phyloP scores from a whole-genome alignment of 306 rosid species.

The Cucurbita ficifolia region DNA sequence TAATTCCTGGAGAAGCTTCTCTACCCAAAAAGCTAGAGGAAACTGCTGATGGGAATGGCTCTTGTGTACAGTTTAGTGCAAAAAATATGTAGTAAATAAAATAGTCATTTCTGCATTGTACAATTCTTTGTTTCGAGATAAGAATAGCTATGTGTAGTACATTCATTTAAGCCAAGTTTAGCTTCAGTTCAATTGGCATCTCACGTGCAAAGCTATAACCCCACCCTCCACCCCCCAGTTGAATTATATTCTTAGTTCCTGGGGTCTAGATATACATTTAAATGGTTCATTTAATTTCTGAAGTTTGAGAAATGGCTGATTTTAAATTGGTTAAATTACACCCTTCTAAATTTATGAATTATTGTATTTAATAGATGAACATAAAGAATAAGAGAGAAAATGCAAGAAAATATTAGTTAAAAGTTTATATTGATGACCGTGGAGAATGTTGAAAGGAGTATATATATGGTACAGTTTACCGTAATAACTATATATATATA shows the following conservation, averaged over 20 bases:
- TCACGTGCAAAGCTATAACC: background rate
- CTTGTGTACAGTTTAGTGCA: conserved; percentile 49
- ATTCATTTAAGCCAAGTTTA: conserved; percentile 7
- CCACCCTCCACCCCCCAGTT: background rate
- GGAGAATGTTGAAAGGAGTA: no score
- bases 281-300: background rate
- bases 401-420: no score
- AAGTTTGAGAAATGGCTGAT: background rate
- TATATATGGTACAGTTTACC: no score
- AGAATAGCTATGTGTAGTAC: conserved; percentile 3
- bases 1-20: conserved; percentile 12
- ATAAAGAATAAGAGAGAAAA: no score
- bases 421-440: no score
- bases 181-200: background rate
- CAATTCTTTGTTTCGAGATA: conserved; percentile 12
- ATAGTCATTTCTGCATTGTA: conserved; percentile 25
- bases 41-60: conserved; percentile 16
- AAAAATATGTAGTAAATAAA: conserved; percentile 17
- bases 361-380: no score
- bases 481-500: no score
- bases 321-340: background rate
- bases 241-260: background rate
- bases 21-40: conserved; percentile 4
- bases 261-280: no score
- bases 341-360: no score